phyloP scores from a whole-genome alignment of 371 early-diverging fungal genomes.

The Funneliformis caledonium region DNA sequence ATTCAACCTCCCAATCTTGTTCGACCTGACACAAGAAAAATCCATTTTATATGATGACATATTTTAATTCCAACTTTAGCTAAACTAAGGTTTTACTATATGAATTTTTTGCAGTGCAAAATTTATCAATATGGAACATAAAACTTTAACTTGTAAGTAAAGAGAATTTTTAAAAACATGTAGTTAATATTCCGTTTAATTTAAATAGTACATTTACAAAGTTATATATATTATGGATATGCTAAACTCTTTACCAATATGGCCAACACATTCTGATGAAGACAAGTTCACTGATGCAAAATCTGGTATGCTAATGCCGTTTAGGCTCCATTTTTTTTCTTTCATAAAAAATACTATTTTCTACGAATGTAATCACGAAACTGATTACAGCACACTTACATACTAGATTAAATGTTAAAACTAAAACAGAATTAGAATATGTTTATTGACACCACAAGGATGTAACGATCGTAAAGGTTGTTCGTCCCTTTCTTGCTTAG shows the following conservation, averaged over 20 bases:
- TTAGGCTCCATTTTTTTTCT: background rate
- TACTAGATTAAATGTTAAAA: background rate
- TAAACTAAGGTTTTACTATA: background rate
- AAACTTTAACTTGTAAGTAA: background rate
- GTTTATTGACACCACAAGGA: background rate
- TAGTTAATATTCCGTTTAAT: background rate
- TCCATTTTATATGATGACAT: background rate
- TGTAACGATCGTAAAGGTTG: background rate
- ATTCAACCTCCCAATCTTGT: background rate
- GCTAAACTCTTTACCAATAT: background rate
- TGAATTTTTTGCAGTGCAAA: background rate
- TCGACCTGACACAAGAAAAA: background rate
- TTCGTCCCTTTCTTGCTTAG: background rate
- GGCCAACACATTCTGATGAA: background rate
- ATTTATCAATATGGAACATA: background rate
- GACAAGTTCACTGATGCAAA: conserved; percentile 5
- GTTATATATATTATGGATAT: background rate
- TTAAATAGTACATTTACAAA: background rate
- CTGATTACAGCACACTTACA: background rate
- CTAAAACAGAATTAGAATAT: background rate
- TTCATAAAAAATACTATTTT: background rate
- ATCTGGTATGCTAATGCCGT: background rate
- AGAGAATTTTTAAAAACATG: background rate
- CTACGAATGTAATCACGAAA: background rate
- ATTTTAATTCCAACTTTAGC: background rate